These are phyloP conservation scores for Medicago arabica DNA, from an alignment of 306 rosid species.

Conservation along the genomic window DNA sequence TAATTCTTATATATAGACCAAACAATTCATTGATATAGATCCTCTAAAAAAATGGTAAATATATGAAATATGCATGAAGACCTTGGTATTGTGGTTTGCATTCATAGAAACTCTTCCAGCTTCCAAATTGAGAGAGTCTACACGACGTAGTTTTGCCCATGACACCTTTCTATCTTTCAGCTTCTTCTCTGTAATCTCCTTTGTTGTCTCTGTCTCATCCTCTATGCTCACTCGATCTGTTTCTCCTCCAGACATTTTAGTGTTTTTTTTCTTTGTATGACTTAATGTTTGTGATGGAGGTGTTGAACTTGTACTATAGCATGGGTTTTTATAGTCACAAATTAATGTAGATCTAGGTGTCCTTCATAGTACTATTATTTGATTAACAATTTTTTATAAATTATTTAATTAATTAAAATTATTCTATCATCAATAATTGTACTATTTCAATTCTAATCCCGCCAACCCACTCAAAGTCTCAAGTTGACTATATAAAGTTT, in stretches of 20 bases:
- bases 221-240: neutral
- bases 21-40: neutral
- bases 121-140: constrained; percentile 83
- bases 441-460: neutral
- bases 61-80: neutral
- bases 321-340: constrained; percentile 14
- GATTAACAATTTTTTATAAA: neutral
- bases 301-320: constrained; percentile 16
- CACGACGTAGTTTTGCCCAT: constrained; percentile 75
- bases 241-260: constrained; percentile 35
- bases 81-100: constrained; percentile 43
- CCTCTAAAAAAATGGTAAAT: too few relatives aligned
- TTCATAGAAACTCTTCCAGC: constrained; percentile 69
- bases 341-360: constrained; percentile 35
- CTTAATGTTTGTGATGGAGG: neutral
- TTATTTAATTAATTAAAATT: neutral
- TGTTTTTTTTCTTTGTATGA: neutral
- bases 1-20: too few relatives aligned
- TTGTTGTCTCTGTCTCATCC: constrained; percentile 15
- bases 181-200: neutral
- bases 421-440: neutral
- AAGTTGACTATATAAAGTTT: neutral
- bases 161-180: constrained; percentile 56
- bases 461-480: neutral
- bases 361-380: neutral